Percentiles rank a stretch among this genome's conserved stretches.
Conservation (phyloP, 2,329 filamentous ascomycete species). For the Trichoderma harzianum region DNA sequence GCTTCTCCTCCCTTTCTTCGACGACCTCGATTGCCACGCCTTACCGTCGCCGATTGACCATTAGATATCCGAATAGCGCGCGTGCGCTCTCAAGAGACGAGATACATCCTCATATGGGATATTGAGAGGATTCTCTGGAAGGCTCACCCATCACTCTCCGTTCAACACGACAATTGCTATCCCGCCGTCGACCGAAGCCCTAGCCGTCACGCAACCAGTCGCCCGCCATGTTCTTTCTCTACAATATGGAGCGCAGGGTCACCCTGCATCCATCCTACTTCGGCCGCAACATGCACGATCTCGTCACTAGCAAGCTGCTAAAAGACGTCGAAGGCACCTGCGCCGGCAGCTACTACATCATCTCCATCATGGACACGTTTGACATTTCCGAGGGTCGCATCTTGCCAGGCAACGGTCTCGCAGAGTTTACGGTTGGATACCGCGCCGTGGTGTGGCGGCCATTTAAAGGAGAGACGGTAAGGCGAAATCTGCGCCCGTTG, state of each 20-base stretch:
- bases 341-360: slow-evolving; percentile 94
- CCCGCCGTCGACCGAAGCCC: neutral
- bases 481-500: slow-evolving; percentile 31
- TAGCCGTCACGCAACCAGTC: slow-evolving; percentile 6
- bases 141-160: neutral
- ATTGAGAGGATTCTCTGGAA: neutral
- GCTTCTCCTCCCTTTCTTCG: neutral
- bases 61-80: neutral
- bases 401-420: slow-evolving; percentile 83
- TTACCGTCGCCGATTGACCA: neutral
- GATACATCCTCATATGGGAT: neutral
- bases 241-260: slow-evolving; percentile 92
- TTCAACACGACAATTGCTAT: neutral
- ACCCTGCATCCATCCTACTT: slow-evolving; percentile 97
- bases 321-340: slow-evolving; percentile 94
- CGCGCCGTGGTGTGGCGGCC: slow-evolving; percentile 96
- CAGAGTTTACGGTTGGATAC: slow-evolving; percentile 93
- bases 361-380: slow-evolving; percentile 95
- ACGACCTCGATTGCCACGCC: neutral
- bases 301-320: slow-evolving; percentile 84
- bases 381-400: slow-evolving; percentile 93
- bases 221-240: slow-evolving; percentile 88
- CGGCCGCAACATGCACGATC: slow-evolving; percentile 85
- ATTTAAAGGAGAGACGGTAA: slow-evolving; percentile 95
- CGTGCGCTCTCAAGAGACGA: neutral